phyloP scores from a whole-genome alignment of 345 rosid species.

The Citrus mangshanensis region DNA sequence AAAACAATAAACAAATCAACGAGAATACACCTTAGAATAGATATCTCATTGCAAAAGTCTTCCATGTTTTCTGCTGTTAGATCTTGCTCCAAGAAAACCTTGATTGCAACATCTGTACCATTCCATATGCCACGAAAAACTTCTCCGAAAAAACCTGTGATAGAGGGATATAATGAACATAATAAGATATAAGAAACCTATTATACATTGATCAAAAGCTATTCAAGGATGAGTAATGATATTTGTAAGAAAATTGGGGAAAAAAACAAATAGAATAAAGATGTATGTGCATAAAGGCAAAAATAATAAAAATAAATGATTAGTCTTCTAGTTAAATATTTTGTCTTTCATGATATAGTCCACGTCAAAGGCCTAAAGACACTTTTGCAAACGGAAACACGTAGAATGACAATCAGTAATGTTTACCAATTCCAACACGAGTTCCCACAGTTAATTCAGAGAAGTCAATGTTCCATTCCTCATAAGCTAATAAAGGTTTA shows the following conservation, averaged over 20 bases:
- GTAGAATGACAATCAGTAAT: neutral
- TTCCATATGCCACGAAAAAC: constrained; percentile 97
- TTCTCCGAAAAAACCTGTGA: constrained; percentile 89
- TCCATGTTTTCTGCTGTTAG: constrained; percentile 95
- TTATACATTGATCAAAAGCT: neutral
- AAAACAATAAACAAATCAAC: constrained; percentile 21
- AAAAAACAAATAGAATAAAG: too few species aligned
- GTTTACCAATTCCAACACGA: constrained; percentile 96
- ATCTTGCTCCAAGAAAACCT: constrained; percentile 96
- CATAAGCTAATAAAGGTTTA: constrained; percentile 69
- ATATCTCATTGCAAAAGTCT: constrained; percentile 97
- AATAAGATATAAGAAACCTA: neutral
- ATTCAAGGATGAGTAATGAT: neutral
- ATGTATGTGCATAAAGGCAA: too few species aligned
- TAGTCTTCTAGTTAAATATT: too few species aligned
- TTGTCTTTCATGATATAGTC: too few species aligned
- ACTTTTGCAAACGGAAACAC: neutral
- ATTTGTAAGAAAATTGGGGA: too few species aligned
- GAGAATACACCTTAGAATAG: constrained; percentile 75
- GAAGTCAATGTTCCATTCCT: constrained; percentile 95
- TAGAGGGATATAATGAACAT: constrained; percentile 2
- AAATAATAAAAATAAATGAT: too few species aligned
- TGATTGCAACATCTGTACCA: constrained; percentile 97
- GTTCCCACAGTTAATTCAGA: constrained; percentile 89
- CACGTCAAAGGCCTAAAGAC: neutral